Percentiles rank a stretch among this genome's conserved stretches.
phyloP scores from a whole-genome alignment of 768 basidiomycete genomes.

The Boletus rubroflammeus region DNA sequence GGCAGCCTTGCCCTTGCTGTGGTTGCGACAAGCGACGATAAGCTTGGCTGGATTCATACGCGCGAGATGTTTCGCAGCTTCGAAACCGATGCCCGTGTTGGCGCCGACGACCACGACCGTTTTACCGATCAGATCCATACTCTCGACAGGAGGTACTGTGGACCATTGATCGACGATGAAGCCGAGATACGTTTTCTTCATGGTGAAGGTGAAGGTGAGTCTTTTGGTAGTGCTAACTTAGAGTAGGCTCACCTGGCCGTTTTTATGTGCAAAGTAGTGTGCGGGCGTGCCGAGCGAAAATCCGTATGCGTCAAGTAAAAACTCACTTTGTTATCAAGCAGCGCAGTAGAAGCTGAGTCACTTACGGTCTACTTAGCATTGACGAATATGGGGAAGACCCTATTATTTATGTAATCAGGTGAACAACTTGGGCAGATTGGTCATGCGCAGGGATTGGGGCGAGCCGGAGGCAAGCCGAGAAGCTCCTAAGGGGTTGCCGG shows the following conservation, averaged over 20 bases:
- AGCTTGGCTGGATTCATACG: conserved; percentile 29
- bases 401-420: too few relatives aligned
- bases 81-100: conserved; percentile 33
- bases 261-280: not conserved
- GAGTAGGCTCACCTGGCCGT: not conserved
- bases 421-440: too few relatives aligned
- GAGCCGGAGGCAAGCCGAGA: too few relatives aligned
- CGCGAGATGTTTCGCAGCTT: conserved; percentile 30
- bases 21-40: conserved; percentile 28
- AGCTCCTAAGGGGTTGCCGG: too few relatives aligned
- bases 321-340: too few relatives aligned
- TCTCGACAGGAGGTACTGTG: conserved; percentile 13
- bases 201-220: not conserved
- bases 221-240: not conserved
- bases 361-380: too few relatives aligned
- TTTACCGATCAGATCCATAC: conserved; percentile 26
- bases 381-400: too few relatives aligned
- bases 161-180: conserved; percentile 19
- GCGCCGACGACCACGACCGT: conserved; percentile 32
- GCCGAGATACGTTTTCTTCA: conserved; percentile 9
- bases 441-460: too few relatives aligned
- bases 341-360: too few relatives aligned
- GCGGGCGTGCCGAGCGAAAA: too few relatives aligned
- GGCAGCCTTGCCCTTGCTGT: conserved; percentile 22
- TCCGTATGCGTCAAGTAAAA: too few relatives aligned